Percentiles rank a stretch among this genome's conserved stretches.
These are phyloP conservation scores for Chaetomidium leptoderma DNA, from an alignment of 495 filamentous ascomycete species.

Conservation along the genomic window DNA sequence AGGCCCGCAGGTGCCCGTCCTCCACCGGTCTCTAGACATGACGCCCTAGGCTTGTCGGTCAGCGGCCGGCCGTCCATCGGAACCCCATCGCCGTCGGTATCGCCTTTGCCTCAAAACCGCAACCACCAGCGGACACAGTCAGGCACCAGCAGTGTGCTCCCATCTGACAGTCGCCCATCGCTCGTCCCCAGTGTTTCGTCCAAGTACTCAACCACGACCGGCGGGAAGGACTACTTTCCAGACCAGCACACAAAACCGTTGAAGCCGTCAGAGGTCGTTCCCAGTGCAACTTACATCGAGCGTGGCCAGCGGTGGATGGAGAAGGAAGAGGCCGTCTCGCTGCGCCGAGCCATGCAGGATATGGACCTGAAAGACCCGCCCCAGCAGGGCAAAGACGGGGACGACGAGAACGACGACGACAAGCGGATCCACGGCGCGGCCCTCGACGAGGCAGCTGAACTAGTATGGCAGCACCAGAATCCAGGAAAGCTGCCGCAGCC, in stretches of 20 bases:
- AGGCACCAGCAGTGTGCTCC: conserved; percentile 19
- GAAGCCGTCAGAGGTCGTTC: conserved; percentile 49
- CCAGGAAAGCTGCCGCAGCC: conserved; percentile 51
- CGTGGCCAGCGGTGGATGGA: conserved; percentile 79
- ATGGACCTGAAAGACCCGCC: conserved; percentile 47
- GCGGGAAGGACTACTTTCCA: conserved; percentile 45
- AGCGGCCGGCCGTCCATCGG: conserved; percentile 35
- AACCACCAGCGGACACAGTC: conserved; percentile 35
- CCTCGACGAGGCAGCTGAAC: conserved; percentile 78
- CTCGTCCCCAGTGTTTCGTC: conserved; percentile 40
- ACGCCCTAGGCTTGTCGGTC: conserved; percentile 25
- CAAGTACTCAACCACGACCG: conserved; percentile 35
- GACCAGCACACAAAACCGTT: conserved; percentile 36
- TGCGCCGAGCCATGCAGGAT: conserved; percentile 75
- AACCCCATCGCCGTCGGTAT: conserved; percentile 39
- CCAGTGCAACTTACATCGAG: conserved; percentile 69
- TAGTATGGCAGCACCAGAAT: conserved; percentile 81
- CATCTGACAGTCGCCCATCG: conserved; percentile 32
- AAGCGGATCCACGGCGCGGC: conserved; percentile 66
- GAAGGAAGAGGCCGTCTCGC: conserved; percentile 72
- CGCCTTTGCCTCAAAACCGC: conserved; percentile 30
- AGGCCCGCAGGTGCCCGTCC: conserved; percentile 78
- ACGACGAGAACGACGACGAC: conserved; percentile 53
- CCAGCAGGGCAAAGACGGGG: conserved; percentile 22
- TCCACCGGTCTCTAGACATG: conserved; percentile 48